A percentile compares a stretch with the other conserved stretches of the same genome.
Conservation (phyloP, 2,329 filamentous ascomycete species). For the Metarhizium humberi region DNA sequence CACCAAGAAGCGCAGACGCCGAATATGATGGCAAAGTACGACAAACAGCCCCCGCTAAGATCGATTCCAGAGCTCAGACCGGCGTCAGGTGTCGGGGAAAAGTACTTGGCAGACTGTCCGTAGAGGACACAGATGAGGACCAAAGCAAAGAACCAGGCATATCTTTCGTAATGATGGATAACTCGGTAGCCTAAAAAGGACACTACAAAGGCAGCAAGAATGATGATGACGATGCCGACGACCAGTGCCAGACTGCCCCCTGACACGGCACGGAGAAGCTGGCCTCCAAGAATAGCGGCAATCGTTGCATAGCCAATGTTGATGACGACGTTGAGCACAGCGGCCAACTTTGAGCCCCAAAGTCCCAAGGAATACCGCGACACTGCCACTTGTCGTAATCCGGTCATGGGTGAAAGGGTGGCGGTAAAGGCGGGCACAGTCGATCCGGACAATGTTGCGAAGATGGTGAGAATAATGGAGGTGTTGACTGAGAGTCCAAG, state of each 20-base stretch:
- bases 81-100: slow-evolving; percentile 3
- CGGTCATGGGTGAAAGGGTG: slow-evolving; percentile 5
- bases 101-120: slow-evolving; percentile 10
- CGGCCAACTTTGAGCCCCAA: slow-evolving; percentile 14
- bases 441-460: slow-evolving; percentile 2
- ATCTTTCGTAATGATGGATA: slow-evolving; percentile 14
- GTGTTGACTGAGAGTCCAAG: slow-evolving; percentile 8
- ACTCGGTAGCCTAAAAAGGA: slow-evolving; percentile 13
- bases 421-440: slow-evolving; percentile 7
- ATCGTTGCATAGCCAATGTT: slow-evolving; percentile 12
- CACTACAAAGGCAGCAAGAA: slow-evolving; percentile 11
- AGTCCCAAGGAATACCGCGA: slow-evolving; percentile 11
- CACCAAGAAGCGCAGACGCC: slow-evolving; percentile 9
- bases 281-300: slow-evolving; percentile 12
- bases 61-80: slow-evolving; percentile 2
- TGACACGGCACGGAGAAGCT: slow-evolving; percentile 13
- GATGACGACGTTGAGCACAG: slow-evolving; percentile 13
- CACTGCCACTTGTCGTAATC: slow-evolving; percentile 10
- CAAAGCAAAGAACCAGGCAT: slow-evolving; percentile 12
- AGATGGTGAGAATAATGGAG: slow-evolving; percentile 7
- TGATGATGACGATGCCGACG: slow-evolving; percentile 13
- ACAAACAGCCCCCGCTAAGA: slow-evolving; percentile 9
- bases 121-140: slow-evolving; percentile 12
- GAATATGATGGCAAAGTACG: slow-evolving; percentile 12
- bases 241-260: slow-evolving; percentile 11